Conservation (phyloP, 371 early-diverging fungal genomes). For the Mortierella sp. region DNA sequence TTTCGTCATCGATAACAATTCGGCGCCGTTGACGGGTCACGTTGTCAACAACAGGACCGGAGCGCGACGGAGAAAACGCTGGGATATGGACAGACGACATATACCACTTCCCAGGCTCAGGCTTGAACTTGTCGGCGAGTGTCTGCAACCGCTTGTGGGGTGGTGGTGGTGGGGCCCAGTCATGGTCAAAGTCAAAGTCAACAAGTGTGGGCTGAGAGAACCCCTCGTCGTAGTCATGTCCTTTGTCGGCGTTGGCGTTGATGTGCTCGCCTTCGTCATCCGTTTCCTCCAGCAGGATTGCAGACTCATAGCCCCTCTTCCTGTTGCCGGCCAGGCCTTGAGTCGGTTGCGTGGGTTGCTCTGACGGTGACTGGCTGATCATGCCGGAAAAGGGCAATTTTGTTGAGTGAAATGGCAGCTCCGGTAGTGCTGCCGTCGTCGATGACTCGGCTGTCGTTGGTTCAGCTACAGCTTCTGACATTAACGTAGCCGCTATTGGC, state of each 20-base stretch:
- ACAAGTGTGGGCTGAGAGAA: background rate
- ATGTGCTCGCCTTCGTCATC: background rate
- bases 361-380: background rate
- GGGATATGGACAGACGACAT: slow-evolving; percentile 1
- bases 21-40: background rate
- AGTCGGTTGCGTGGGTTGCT: background rate
- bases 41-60: background rate
- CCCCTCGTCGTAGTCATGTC: background rate
- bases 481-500: background rate
- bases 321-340: background rate
- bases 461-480: too few species aligned
- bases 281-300: background rate
- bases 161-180: background rate
- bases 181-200: background rate
- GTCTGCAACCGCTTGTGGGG: background rate
- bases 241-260: background rate
- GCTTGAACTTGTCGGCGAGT: background rate
- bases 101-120: background rate
- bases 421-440: background rate
- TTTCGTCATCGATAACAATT: too few species aligned
- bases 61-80: background rate
- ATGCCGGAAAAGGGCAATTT: background rate
- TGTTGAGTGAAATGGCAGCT: background rate
- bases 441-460: background rate
- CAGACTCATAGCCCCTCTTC: background rate